Evolutionary conservation across 2,329 filamentous ascomycete genomes (phyloP).

Genomic region (Mycosphaerelloides madeirae): DNA sequence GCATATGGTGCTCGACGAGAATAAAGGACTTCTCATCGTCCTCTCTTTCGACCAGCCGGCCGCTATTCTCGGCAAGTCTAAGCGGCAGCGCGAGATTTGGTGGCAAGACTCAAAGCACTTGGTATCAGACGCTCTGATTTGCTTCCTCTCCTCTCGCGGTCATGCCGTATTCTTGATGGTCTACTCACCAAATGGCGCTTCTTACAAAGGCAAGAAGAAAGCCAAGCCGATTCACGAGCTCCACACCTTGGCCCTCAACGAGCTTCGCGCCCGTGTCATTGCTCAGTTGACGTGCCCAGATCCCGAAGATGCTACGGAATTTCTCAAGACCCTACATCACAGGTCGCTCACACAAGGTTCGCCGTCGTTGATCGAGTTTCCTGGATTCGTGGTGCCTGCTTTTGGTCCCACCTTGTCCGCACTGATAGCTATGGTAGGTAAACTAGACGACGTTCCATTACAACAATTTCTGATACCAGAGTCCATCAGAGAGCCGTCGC

Average conservation of each 20-base stretch:
- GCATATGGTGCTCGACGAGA: conserved; percentile 34
- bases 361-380: conserved; percentile 55
- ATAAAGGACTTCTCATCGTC: conserved; percentile 43
- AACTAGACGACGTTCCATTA: conserved; percentile 30
- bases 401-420: conserved; percentile 55
- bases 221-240: neutral
- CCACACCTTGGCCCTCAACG: conserved; percentile 5
- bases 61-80: conserved; percentile 17
- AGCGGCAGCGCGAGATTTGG: conserved; percentile 42
- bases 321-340: neutral
- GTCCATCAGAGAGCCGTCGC: conserved; percentile 23
- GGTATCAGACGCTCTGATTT: conserved; percentile 48
- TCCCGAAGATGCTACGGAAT: neutral
- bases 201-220: conserved; percentile 8
- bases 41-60: conserved; percentile 46
- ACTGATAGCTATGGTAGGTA: conserved; percentile 49
- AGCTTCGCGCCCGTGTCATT: conserved; percentile 10
- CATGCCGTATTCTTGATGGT: conserved; percentile 27
- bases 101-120: conserved; percentile 50
- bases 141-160: conserved; percentile 39
- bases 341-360: neutral
- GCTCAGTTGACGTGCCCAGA: conserved; percentile 7
- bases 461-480: conserved; percentile 27
- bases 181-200: neutral
- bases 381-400: conserved; percentile 53